Evolutionary conservation across 2,329 filamentous ascomycete species (phyloP).

Genomic region (Ceratocystis huliohia): DNA sequence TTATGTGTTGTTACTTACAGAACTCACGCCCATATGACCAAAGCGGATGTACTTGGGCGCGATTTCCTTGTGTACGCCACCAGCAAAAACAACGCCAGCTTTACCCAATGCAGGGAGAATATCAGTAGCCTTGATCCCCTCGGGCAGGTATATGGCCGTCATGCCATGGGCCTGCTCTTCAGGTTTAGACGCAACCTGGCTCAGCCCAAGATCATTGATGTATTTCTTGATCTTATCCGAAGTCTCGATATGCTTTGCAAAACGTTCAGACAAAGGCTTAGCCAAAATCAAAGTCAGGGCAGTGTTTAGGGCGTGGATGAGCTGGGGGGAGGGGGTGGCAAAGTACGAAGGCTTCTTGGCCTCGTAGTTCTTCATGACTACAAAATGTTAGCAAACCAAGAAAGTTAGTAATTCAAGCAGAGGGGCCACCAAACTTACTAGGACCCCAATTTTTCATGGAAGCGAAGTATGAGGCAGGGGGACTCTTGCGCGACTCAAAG

Average conservation of each 20-base stretch:
- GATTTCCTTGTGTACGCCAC: constrained; percentile 91
- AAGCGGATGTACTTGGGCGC: constrained; percentile 88
- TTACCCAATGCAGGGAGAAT: constrained; percentile 73
- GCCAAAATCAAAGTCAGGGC: constrained; percentile 73
- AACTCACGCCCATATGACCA: constrained; percentile 94
- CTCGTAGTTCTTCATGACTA: constrained; percentile 98
- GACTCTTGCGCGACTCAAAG: constrained; percentile 68
- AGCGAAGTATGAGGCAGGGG: constrained; percentile 81
- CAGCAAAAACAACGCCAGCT: constrained; percentile 87
- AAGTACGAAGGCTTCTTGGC: constrained; percentile 97
- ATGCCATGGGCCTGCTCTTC: constrained; percentile 94
- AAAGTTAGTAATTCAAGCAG: constrained; percentile 2
- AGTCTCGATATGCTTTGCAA: constrained; percentile 63
- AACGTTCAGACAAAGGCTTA: constrained; percentile 68
- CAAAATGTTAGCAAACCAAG: constrained; percentile 8
- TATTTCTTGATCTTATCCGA: constrained; percentile 81
- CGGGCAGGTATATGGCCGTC: constrained; percentile 93
- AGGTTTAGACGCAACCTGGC: constrained; percentile 71
- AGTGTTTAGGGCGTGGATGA: constrained; percentile 85
- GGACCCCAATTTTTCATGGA: constrained; percentile 96
- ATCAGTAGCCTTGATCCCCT: constrained; percentile 66
- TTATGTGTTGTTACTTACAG: constrained; percentile 39
- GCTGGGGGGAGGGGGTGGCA: constrained; percentile 86
- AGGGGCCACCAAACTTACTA: constrained; percentile 40
- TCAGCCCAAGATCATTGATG: constrained; percentile 66